phyloP scores from a whole-genome alignment of 106 monocot species.

The Dioscorea alata region DNA sequence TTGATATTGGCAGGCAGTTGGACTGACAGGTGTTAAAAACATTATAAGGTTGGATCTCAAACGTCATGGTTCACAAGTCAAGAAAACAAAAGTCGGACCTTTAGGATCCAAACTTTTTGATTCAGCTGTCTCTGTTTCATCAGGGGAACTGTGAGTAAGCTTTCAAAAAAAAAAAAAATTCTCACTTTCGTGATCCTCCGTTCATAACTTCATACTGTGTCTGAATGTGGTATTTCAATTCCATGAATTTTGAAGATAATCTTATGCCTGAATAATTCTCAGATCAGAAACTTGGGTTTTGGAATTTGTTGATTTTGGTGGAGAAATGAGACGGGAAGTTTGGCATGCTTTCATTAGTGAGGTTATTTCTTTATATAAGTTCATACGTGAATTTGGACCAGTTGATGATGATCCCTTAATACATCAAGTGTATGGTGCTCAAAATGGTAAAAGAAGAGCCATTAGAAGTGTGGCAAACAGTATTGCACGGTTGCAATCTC shows the following conservation, averaged over 20 bases:
- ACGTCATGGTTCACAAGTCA: conserved; percentile 42
- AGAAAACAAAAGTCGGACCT: conserved; percentile 89
- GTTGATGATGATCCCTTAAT: conserved; percentile 65
- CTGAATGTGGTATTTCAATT: too few relatives aligned
- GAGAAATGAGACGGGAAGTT: conserved; percentile 91
- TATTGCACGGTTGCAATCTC: conserved; percentile 81
- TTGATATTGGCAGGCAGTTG: conserved; percentile 73
- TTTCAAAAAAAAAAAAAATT: neutral
- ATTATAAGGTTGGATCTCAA: conserved; percentile 74
- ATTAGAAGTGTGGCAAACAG: conserved; percentile 63
- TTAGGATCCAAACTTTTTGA: conserved; percentile 89
- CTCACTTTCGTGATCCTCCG: neutral
- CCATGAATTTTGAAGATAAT: neutral
- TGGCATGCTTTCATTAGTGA: conserved; percentile 95
- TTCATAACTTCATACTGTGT: neutral
- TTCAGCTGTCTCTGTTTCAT: conserved; percentile 84
- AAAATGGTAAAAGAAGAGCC: conserved; percentile 65
- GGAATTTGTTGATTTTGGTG: conserved; percentile 96
- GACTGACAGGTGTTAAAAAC: conserved; percentile 48
- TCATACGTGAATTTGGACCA: conserved; percentile 84
- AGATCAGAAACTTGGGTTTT: conserved; percentile 68
- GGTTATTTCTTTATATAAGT: conserved; percentile 67
- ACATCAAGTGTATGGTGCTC: conserved; percentile 78
- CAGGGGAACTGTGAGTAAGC: conserved; percentile 53
- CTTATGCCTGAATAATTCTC: conserved; percentile 7